A percentile compares a stretch with the other conserved stretches of the same genome.
Conservation (phyloP, 345 rosid species). For the Salix arbutifolia region DNA sequence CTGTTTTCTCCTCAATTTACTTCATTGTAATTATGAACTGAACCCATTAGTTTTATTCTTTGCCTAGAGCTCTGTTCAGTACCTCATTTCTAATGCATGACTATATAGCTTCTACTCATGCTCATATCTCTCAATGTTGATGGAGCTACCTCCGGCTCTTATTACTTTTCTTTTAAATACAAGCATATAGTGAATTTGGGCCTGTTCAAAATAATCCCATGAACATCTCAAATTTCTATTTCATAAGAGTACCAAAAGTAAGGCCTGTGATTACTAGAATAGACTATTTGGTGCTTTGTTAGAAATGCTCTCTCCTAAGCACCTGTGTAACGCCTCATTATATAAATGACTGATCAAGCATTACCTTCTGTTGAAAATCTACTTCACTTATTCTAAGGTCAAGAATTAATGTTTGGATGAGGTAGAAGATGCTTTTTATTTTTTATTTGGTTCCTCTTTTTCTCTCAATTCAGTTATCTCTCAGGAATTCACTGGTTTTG, state of each 20-base stretch:
- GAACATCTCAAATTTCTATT: background rate
- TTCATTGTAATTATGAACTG: constrained; percentile 45
- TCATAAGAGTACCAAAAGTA: background rate
- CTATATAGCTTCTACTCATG: background rate
- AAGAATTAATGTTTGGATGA: background rate
- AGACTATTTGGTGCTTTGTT: background rate
- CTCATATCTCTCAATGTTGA: background rate
- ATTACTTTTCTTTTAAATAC: background rate
- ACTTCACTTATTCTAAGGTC: background rate
- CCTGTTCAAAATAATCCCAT: background rate
- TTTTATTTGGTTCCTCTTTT: background rate
- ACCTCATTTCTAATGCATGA: background rate
- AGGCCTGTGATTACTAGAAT: background rate
- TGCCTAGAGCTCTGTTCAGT: background rate
- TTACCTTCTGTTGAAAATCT: background rate
- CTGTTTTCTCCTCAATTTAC: constrained; percentile 74
- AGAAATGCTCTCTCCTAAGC: background rate
- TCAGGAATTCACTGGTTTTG: background rate
- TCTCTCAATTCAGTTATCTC: background rate
- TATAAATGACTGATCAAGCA: background rate
- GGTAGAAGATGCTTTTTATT: background rate
- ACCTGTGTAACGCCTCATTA: background rate
- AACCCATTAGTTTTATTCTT: background rate
- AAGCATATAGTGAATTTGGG: background rate
- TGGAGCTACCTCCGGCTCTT: background rate